phyloP scores from a whole-genome alignment of 2,329 filamentous ascomycete species.

The Diaporthe ampelina region DNA sequence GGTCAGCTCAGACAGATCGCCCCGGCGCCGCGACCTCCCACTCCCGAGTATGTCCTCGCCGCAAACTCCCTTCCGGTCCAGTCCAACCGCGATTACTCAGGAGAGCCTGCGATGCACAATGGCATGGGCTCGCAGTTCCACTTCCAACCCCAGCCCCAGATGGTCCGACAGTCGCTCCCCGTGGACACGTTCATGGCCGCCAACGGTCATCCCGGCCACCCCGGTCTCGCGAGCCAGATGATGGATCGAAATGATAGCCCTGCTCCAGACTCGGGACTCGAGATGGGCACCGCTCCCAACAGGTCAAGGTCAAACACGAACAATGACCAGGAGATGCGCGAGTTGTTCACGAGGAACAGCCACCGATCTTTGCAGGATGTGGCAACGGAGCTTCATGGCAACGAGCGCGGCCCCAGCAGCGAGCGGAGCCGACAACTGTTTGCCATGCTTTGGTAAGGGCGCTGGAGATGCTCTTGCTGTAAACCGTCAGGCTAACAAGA shows the following conservation, averaged over 20 bases:
- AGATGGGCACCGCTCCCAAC: constrained; percentile 63
- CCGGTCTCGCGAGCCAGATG: constrained; percentile 62
- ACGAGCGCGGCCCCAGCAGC: constrained; percentile 84
- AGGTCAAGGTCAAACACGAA: constrained; percentile 79
- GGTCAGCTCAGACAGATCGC: constrained; percentile 60
- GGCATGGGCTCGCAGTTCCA: constrained; percentile 52
- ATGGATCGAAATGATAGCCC: constrained; percentile 72
- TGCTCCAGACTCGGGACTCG: constrained; percentile 67
- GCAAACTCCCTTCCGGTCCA: constrained; percentile 64
- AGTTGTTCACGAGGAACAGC: constrained; percentile 79
- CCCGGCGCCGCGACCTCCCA: constrained; percentile 60
- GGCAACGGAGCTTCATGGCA: constrained; percentile 81
- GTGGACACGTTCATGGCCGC: constrained; percentile 63
- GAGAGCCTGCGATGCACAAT: constrained; percentile 64
- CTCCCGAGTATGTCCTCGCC: constrained; percentile 69
- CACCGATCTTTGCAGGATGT: constrained; percentile 78
- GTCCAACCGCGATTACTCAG: constrained; percentile 58
- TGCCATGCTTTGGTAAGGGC: constrained; percentile 86
- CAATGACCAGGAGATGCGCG: constrained; percentile 85
- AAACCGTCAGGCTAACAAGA: constrained; percentile 11
- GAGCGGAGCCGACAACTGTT: constrained; percentile 89
- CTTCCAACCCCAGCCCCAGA: constrained; percentile 58
- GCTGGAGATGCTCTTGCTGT: neutral
- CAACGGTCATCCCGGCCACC: constrained; percentile 36
- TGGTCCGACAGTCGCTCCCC: constrained; percentile 64